Conservation (phyloP, 129 eudicot genomes). For the Pittosporum tobira region DNA sequence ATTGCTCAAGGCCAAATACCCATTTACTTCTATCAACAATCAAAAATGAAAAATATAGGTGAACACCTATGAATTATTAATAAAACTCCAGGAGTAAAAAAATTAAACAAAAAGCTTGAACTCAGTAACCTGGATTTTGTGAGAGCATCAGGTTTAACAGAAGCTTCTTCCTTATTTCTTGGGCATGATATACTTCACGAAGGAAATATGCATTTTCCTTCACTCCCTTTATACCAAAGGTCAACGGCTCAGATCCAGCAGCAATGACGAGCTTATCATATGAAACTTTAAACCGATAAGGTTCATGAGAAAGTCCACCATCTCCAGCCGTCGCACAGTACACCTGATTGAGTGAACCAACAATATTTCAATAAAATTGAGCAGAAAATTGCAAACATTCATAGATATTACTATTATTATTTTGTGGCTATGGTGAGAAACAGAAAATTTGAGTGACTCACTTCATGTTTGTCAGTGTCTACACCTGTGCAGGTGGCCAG, state of each 20-base stretch:
- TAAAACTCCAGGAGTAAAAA: background rate
- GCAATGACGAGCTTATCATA: slow-evolving; percentile 97
- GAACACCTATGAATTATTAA: background rate
- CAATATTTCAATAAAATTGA: background rate
- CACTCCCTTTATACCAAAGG: slow-evolving; percentile 93
- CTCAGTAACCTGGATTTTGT: slow-evolving; percentile 59
- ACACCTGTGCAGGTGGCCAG: slow-evolving; percentile 66
- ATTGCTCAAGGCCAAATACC: background rate
- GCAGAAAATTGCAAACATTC: too few species aligned
- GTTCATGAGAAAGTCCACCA: slow-evolving; percentile 33
- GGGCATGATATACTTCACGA: slow-evolving; percentile 92
- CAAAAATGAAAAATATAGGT: background rate
- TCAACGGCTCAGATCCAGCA: slow-evolving; percentile 79
- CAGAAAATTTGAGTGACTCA: slow-evolving; percentile 23
- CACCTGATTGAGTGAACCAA: slow-evolving; percentile 38
- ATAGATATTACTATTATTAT: too few species aligned
- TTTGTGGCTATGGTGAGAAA: background rate
- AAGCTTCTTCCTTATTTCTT: slow-evolving; percentile 73
- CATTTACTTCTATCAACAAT: background rate
- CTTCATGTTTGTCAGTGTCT: slow-evolving; percentile 76
- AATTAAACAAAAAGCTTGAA: background rate
- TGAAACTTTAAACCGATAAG: slow-evolving; percentile 65
- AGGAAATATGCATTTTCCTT: slow-evolving; percentile 82
- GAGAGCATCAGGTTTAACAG: slow-evolving; percentile 82
- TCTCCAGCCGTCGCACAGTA: slow-evolving; percentile 57